phyloP scores from a whole-genome alignment of 1,284 basidiomycete genomes.

The Flammula alnicola region DNA sequence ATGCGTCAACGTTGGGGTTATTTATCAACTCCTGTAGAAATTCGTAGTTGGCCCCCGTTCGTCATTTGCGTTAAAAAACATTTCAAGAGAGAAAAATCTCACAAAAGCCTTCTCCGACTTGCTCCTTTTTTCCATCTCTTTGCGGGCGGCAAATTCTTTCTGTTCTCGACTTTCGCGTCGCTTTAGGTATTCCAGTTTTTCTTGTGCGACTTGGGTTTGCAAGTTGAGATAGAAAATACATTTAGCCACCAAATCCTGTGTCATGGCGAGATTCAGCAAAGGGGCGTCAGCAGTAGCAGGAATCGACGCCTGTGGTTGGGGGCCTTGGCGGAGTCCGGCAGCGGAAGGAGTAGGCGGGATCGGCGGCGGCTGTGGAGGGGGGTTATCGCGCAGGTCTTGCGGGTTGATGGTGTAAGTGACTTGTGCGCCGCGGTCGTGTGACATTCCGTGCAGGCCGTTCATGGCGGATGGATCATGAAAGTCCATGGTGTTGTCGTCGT shows the following conservation, averaged over 20 bases:
- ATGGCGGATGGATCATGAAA: slow-evolving; percentile 37
- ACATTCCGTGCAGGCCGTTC: slow-evolving; percentile 33
- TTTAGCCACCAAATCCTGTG: slow-evolving; percentile 58
- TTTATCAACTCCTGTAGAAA: slow-evolving; percentile 25
- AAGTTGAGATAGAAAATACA: slow-evolving; percentile 62
- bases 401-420: slow-evolving; percentile 31
- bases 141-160: slow-evolving; percentile 54
- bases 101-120: slow-evolving; percentile 66
- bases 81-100: slow-evolving; percentile 22
- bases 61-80: slow-evolving; percentile 7
- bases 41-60: too few relatives aligned
- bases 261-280: slow-evolving; percentile 54
- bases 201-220: slow-evolving; percentile 60
- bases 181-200: slow-evolving; percentile 67
- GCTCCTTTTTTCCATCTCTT: slow-evolving; percentile 57
- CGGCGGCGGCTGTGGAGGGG: slow-evolving; percentile 4
- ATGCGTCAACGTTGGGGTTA: slow-evolving; percentile 33
- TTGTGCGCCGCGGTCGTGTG: slow-evolving; percentile 30
- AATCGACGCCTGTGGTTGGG: slow-evolving; percentile 3
- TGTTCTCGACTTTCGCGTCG: slow-evolving; percentile 64
- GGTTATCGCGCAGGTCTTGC: slow-evolving; percentile 32
- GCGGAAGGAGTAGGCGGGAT: background rate
- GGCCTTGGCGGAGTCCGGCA: background rate
- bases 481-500: slow-evolving; percentile 53
- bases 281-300: slow-evolving; percentile 24